A percentile compares a stretch with the other conserved stretches of the same genome.
Evolutionary conservation across 441 rosid genomes (phyloP).

Genomic region (Adansonia madagascariensis): DNA sequence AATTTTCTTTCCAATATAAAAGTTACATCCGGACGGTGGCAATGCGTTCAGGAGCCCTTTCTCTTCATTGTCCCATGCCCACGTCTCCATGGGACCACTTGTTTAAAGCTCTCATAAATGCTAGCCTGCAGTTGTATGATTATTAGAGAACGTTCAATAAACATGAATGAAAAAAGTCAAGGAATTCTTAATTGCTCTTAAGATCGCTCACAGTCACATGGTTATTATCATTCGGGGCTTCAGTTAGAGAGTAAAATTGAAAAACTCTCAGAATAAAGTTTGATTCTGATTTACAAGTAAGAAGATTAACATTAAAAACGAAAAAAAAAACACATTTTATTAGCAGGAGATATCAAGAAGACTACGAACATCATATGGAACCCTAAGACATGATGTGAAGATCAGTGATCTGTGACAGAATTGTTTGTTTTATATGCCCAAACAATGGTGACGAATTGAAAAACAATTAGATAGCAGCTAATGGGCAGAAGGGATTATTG

Average conservation of each 20-base stretch:
- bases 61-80: conserved; percentile 36
- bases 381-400: too few species aligned
- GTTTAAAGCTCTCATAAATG: conserved; percentile 60
- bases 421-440: not conserved
- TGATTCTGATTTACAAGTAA: not conserved
- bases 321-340: not conserved
- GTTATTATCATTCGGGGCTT: too few species aligned
- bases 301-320: not conserved
- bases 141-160: not conserved
- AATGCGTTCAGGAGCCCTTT: conserved; percentile 9
- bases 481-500: not conserved
- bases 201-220: not conserved
- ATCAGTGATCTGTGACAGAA: too few species aligned
- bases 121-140: conserved; percentile 45
- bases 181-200: not conserved
- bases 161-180: not conserved
- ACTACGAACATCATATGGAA: not conserved
- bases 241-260: too few species aligned
- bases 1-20: not conserved
- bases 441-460: not conserved
- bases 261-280: not conserved
- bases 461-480: not conserved
- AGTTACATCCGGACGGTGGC: not conserved
- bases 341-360: not conserved
- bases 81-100: conserved; percentile 67